Base-by-base conservation (phyloP, 2,329 filamentous ascomycete genomes). In the Pseudocercospora eumusae region DNA sequence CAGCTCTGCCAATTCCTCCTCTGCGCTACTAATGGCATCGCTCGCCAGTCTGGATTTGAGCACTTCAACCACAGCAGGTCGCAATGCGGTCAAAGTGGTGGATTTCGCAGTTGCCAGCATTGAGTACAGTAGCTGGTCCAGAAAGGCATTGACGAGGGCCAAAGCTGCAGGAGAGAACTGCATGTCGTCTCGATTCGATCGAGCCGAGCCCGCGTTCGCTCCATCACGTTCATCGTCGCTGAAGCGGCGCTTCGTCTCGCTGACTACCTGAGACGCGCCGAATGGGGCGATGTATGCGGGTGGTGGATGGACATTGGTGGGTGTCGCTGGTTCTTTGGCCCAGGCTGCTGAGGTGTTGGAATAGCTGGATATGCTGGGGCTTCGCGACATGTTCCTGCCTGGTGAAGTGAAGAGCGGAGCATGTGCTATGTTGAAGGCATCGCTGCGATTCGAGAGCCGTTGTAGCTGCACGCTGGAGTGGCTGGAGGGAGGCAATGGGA, bases 41-140 rank as follows among this genome's bases (percentile, higher is more conserved):
- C 87, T 90, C 64, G 93, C 95, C 31, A 99, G 84, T 68, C 93
- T 91, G 15, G 91, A 89, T 77, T 96, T 97, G 61, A 99, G 82
- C 6, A 97, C 89, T 57, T 97, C 92, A 50, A 85, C 83, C 31
- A 98, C 88, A 31, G 93, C 93, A 2, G 91, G 90, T 63, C 92
- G 87, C 62, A 98, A 83, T 2, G 87, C 83, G 7, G 84, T 78
- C 8, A 98, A 82, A 2, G 87, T 86, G 0, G 92, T 96, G 2
- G 92, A 92, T 70, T 88, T 88, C 18, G 93, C 88, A 11, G 86
- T 81, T 25, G 87, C 86, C n/a, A 99, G 85, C 65, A 98, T 90
- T 72, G 91, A 93, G 80, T 93, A 96, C 5, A 99, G 84, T 4
- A 98, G 82, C 73, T 97, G 91, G 75, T 99, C 95, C 65, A 99